Evolutionary conservation across 805 yeast genomes (phyloP), one percentile per base, ranked within the genome.

Genomic region (Wickerhamiella bombiphila): DNA sequence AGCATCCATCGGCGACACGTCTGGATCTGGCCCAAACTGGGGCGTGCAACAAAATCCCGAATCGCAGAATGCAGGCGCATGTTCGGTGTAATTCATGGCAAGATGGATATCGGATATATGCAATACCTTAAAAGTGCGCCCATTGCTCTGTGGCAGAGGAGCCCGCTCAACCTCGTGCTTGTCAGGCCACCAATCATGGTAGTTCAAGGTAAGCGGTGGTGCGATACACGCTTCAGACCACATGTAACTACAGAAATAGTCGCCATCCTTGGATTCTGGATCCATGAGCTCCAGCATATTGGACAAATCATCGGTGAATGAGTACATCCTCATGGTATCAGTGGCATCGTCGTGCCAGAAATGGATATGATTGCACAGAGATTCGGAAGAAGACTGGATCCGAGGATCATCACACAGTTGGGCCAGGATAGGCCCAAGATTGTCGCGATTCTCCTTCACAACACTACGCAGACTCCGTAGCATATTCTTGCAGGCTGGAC

Each of bases 81-180:
- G 68, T 40, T 54, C 68, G 44, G 57, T 65, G 55, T 56, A 66
- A 39, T 54, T 69, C 38, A 69, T 54, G 51, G 75, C 71, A 32
- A 74, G 56, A 54, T 77, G 83, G 55, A 76, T 71, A 51, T 77
- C 85, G 15, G 77, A 67, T 22, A 77, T 48, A 47, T 77, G 86
- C 43, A 77, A 59, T 3, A 74, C 82, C 42, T 73, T 70, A 54
- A 75, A 70, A 1, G 64, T 59, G 40, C 65, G 18, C 22, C 34
- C 29, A 15, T 20, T 36, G n/a, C 21, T 11, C 7, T 7, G n/a
- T 13, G 25, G 15, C 38, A 26, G 7, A 11, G 5, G 25, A 7
- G 26, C 22, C 22, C 6, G 5, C 18, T 15, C 11, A 15, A 16
- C 32, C 33, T 4, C 8, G 16, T 19, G 5, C 18, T 60, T 65